Evolutionary conservation across 2,329 filamentous ascomycete genomes (phyloP), one percentile per base, ranked within the genome.

Genomic region (Didymella exigua): DNA sequence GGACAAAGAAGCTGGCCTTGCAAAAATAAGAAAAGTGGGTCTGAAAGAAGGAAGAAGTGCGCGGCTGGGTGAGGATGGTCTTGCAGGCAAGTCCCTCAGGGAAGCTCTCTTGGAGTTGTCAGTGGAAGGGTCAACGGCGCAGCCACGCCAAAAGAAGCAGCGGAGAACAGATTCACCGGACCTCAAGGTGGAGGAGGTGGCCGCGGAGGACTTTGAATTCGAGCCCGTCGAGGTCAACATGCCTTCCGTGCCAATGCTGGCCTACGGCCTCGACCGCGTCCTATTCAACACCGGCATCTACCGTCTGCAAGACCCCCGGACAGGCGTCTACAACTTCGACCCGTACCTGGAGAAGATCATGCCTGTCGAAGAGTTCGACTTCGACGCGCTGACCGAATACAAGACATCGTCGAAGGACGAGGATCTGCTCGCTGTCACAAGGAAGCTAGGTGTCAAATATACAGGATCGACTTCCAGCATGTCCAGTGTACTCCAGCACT

Each of bases 401-500:
- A 86, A 96, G 61, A 97, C 93, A 0, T 97, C 95, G 0, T 98
- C 93, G 9, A 87, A 90, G 71, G 95, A 99, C 70, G 75, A 78
- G 5, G 85, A 82, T 4, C 81, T 99, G 11, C 82, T 88, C n/a
- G 72, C 81, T 1, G 84, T 95, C 36, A 90, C 91, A 2, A 79
- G 81, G 44, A 75, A 86, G 49, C 76, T 89, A 56, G 77, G 81
- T 11, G 91, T 87, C 72, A 96, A 89, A 70, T 99, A 96, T 70
- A 88, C 92, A 10, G 95, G 95, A 9, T 99, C 95, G 11, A 98
- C 95, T 0, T 99, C 95, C 1, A 98, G 93, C 76, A 96, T 97
- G 92, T 96, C 93, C 1, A 81, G 87, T 2, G 86, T 90, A 45
- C 81, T 99, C 38, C 84, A 89, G 2, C 96, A 99, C 67, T 96